phyloP scores from a whole-genome alignment of 1,284 basidiomycete species.

The Microbotryum saponariae region DNA sequence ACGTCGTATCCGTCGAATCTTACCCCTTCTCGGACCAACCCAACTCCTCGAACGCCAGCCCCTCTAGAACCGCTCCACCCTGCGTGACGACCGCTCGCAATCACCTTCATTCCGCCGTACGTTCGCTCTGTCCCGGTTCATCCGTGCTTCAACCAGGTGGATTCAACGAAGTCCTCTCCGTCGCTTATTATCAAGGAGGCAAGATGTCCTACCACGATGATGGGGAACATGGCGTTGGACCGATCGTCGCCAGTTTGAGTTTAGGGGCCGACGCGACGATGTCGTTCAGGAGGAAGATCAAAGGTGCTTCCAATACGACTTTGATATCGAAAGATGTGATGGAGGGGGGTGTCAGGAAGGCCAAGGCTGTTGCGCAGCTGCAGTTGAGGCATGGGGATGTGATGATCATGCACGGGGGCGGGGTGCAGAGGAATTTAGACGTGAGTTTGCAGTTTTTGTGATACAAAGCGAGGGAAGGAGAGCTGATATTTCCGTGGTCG shows the following conservation, averaged over 20 bases:
- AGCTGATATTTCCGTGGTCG: too few relatives aligned
- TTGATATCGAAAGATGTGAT: not conserved
- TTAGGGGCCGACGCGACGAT: slow-evolving; percentile 21
- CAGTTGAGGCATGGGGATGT: slow-evolving; percentile 17
- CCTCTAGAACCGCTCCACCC: not conserved
- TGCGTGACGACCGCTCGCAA: slow-evolving; percentile 14
- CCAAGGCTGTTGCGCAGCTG: slow-evolving; percentile 1
- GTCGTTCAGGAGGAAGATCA: slow-evolving; percentile 14
- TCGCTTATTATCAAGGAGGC: slow-evolving; percentile 25
- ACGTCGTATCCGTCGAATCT: slow-evolving; percentile 16
- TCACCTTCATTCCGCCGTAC: slow-evolving; percentile 9
- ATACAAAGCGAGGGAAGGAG: too few relatives aligned
- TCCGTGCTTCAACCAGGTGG: not conserved
- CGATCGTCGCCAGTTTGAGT: slow-evolving; percentile 20
- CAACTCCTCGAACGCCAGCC: not conserved
- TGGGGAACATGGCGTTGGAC: slow-evolving; percentile 25
- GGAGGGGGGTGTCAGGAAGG: not conserved
- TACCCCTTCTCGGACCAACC: slow-evolving; percentile 14
- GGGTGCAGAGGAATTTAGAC: too few relatives aligned
- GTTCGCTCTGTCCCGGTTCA: not conserved
- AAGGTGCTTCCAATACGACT: not conserved
- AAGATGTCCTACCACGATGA: slow-evolving; percentile 31
- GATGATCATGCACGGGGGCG: slow-evolving; percentile 18
- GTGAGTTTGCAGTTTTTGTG: too few relatives aligned
- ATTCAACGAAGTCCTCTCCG: slow-evolving; percentile 29